Conservation (phyloP, 495 filamentous ascomycete species). For the Melanomma pulvis-pyrius region DNA sequence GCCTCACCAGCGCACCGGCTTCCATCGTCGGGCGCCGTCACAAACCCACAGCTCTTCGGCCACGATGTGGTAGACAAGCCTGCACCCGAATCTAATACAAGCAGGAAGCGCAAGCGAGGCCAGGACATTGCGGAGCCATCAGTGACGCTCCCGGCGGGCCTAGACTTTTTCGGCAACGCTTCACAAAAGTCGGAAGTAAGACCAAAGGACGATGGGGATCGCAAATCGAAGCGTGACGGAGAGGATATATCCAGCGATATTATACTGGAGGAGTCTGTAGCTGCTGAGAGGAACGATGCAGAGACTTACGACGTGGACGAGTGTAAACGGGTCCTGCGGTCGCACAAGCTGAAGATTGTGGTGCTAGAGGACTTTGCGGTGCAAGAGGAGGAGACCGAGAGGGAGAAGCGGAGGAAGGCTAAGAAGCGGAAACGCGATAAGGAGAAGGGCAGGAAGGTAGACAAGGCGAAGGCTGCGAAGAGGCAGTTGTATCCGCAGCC, state of each 20-base stretch:
- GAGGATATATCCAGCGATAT: background rate
- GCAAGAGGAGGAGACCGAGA: slow-evolving; percentile 7
- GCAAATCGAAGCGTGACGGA: background rate
- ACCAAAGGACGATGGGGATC: slow-evolving; percentile 2
- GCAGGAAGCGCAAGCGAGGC: slow-evolving; percentile 44
- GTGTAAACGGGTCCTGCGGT: slow-evolving; percentile 71
- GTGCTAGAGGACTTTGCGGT: slow-evolving; percentile 53
- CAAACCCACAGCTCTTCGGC: slow-evolving; percentile 60
- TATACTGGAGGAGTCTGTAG: background rate
- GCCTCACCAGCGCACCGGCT: slow-evolving; percentile 43
- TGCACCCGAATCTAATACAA: slow-evolving; percentile 34
- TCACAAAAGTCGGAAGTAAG: background rate
- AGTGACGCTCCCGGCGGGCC: slow-evolving; percentile 22
- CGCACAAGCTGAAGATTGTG: slow-evolving; percentile 86
- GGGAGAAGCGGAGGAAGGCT: slow-evolving; percentile 45
- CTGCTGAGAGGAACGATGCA: background rate
- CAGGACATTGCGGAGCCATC: slow-evolving; percentile 8
- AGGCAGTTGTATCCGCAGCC: slow-evolving; percentile 71
- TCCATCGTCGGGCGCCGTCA: slow-evolving; percentile 57
- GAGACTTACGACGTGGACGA: slow-evolving; percentile 57
- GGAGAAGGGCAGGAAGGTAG: slow-evolving; percentile 55
- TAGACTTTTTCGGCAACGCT: slow-evolving; percentile 44
- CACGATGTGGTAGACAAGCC: slow-evolving; percentile 39
- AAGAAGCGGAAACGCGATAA: slow-evolving; percentile 41
- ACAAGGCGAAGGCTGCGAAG: slow-evolving; percentile 53